These are phyloP conservation scores for Beta vulgaris DNA, from an alignment of 148 eudicot genomes.

Conservation along the genomic window DNA sequence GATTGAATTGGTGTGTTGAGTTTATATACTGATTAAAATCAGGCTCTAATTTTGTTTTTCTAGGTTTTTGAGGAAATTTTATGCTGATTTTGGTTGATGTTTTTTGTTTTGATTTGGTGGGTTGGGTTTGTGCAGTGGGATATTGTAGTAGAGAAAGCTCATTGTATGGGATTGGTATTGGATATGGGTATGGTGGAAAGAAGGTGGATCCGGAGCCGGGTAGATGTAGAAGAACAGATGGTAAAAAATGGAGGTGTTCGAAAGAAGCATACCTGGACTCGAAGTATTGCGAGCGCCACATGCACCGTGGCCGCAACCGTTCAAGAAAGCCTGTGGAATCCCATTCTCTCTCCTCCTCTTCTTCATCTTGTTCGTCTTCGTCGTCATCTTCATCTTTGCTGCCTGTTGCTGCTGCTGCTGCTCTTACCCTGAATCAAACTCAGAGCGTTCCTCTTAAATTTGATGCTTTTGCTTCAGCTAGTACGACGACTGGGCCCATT, in stretches of 20 bases:
- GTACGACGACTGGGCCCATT: background rate
- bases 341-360: slow-evolving; percentile 19
- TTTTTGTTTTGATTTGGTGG: background rate
- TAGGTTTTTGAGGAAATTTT: background rate
- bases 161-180: slow-evolving; percentile 4
- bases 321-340: slow-evolving; percentile 47
- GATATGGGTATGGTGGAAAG: slow-evolving; percentile 28
- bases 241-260: slow-evolving; percentile 39
- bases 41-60: too few species aligned
- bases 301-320: slow-evolving; percentile 40
- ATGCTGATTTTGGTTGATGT: background rate
- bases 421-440: background rate
- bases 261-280: slow-evolving; percentile 36
- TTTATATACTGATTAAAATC: background rate
- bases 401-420: too few species aligned
- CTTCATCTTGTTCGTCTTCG: background rate
- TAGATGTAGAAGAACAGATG: slow-evolving; percentile 40
- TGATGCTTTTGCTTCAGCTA: slow-evolving; percentile 13
- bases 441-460: slow-evolving; percentile 8
- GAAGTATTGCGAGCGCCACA: slow-evolving; percentile 42
- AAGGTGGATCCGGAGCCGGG: slow-evolving; percentile 37
- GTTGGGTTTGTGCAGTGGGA: slow-evolving; percentile 18
- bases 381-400: background rate
- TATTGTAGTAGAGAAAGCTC: slow-evolving; percentile 17
- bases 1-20: background rate